Conservation (phyloP, 805 yeast species). For the Debaryomyces prosopidis region DNA sequence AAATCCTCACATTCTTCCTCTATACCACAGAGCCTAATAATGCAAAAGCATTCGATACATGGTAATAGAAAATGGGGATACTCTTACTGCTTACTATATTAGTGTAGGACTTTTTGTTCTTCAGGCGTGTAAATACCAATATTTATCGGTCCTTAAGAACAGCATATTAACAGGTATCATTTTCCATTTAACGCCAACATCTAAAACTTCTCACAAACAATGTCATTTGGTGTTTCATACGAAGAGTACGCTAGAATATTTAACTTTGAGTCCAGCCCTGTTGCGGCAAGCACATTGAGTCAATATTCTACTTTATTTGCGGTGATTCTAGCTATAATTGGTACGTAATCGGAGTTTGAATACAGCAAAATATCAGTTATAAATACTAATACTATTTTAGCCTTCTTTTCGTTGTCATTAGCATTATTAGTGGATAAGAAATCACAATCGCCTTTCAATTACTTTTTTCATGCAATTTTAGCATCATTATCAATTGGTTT, state of each 20-base stretch:
- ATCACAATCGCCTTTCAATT: conserved; percentile 22
- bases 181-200: too few relatives aligned
- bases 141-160: too few relatives aligned
- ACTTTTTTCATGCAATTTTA: conserved; percentile 28
- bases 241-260: conserved; percentile 24
- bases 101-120: too few relatives aligned
- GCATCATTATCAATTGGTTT: conserved; percentile 41
- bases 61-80: too few relatives aligned
- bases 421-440: conserved; percentile 29
- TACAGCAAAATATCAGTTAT: background rate
- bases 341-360: conserved; percentile 14
- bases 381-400: conserved; percentile 19
- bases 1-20: too few relatives aligned
- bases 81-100: too few relatives aligned
- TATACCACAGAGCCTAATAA: too few relatives aligned
- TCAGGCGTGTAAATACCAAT: too few relatives aligned
- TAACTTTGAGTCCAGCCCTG: conserved; percentile 20
- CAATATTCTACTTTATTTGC: conserved; percentile 19
- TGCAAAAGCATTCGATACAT: too few relatives aligned
- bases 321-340: conserved; percentile 21
- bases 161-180: too few relatives aligned
- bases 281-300: conserved; percentile 18
- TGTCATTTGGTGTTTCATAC: conserved; percentile 27
- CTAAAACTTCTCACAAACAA: background rate
- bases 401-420: conserved; percentile 29